phyloP scores from a whole-genome alignment of 495 filamentous ascomycete species.

The Aspergillus leporis region DNA sequence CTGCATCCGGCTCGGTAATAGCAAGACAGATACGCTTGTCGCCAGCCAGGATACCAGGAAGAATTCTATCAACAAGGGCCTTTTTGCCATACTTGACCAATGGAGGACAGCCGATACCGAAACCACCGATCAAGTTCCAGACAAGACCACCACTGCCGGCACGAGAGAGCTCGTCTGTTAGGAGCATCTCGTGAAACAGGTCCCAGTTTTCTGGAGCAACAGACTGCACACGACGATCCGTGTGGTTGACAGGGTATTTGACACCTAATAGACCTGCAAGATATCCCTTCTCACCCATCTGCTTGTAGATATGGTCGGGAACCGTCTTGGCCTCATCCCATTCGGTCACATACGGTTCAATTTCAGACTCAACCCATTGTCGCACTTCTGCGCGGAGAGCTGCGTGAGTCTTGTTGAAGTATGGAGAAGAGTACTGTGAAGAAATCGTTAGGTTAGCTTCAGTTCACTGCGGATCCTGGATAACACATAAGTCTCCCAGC shows the following conservation, averaged over 20 bases:
- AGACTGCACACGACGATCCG: constrained; percentile 66
- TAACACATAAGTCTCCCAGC: neutral
- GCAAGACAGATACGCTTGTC: constrained; percentile 95
- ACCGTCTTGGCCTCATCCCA: constrained; percentile 96
- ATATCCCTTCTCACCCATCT: constrained; percentile 91
- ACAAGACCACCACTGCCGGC: constrained; percentile 89
- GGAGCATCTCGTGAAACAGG: constrained; percentile 92
- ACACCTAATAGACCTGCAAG: constrained; percentile 85
- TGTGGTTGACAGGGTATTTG: constrained; percentile 71
- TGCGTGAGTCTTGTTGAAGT: constrained; percentile 91
- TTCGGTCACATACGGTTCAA: constrained; percentile 90
- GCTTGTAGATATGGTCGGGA: constrained; percentile 84
- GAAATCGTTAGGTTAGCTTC: constrained; percentile 16
- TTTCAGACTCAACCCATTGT: constrained; percentile 84
- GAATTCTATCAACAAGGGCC: constrained; percentile 75
- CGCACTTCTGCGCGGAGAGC: constrained; percentile 87
- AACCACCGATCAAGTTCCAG: constrained; percentile 97
- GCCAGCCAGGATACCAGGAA: constrained; percentile 82
- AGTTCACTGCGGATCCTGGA: neutral
- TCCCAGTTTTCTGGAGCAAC: constrained; percentile 93
- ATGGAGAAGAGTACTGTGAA: constrained; percentile 84
- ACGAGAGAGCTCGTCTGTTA: constrained; percentile 92
- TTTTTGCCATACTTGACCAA: constrained; percentile 92
- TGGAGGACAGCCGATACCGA: constrained; percentile 89
- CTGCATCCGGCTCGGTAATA: constrained; percentile 81